Evolutionary conservation across 208 protist genomes (phyloP).

Genomic region (Crithidia fasciculata): DNA sequence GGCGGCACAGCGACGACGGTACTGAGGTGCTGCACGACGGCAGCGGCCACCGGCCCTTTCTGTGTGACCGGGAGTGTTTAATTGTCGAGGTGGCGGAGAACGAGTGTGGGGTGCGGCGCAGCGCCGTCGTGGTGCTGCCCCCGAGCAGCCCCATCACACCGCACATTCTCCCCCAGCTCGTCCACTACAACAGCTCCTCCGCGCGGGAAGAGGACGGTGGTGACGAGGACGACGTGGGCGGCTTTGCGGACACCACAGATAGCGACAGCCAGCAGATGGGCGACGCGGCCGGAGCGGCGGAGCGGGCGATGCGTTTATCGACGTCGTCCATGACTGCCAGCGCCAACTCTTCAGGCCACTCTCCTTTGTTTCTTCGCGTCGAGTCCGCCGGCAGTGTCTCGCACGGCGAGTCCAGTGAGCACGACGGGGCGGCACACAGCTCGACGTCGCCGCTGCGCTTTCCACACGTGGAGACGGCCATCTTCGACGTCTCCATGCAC

Average conservation of each 20-base stretch:
- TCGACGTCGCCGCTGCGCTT: neutral
- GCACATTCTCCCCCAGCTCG: constrained; percentile 9
- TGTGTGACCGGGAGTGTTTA: constrained; percentile 2
- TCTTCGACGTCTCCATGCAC: constrained; percentile 19
- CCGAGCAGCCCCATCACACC: neutral
- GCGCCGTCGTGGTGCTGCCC: neutral
- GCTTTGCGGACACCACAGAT: neutral
- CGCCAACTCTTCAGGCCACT: constrained; percentile 3
- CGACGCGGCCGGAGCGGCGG: neutral
- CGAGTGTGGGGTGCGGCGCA: constrained; percentile 6
- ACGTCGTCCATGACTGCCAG: constrained; percentile 13
- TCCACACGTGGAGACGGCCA: constrained; percentile 20
- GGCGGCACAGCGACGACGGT: neutral
- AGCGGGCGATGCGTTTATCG: neutral
- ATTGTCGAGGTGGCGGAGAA: neutral
- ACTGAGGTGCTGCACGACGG: neutral
- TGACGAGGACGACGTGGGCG: neutral
- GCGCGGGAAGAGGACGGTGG: neutral
- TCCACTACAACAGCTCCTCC: constrained; percentile 5
- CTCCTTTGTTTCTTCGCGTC: neutral
- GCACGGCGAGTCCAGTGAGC: neutral
- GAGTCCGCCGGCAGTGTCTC: neutral
- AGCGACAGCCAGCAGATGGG: constrained; percentile 11
- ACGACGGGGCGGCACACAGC: neutral
- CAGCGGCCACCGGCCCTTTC: neutral